These are phyloP conservation scores for Agaricus bisporus DNA, from an alignment of 768 basidiomycete genomes.

Conservation along the genomic window DNA sequence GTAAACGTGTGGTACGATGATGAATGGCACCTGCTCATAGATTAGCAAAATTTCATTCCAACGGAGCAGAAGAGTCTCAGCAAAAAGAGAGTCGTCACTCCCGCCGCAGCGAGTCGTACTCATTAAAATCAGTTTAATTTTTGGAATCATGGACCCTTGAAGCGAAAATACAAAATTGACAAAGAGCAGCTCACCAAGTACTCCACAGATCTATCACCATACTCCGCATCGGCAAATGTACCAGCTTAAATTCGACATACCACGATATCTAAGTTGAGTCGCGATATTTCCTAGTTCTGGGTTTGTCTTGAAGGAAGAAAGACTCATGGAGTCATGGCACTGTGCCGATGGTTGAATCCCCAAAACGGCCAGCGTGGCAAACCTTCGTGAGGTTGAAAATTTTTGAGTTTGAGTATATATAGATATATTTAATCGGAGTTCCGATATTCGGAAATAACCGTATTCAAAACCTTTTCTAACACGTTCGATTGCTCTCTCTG, in stretches of 20 bases:
- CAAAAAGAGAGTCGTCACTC: conserved; percentile 27
- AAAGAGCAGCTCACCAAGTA: conserved; percentile 20
- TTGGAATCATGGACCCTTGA: conserved; percentile 33
- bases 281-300: conserved; percentile 46
- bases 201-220: background rate
- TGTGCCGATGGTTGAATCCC: conserved; percentile 36
- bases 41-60: background rate
- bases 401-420: conserved; percentile 7
- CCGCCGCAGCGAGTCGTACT: conserved; percentile 33
- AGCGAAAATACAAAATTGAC: conserved; percentile 4
- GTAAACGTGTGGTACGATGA: background rate
- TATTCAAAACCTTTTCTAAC: background rate
- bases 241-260: conserved; percentile 42
- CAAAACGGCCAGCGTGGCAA: conserved; percentile 44
- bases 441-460: background rate
- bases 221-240: conserved; percentile 21
- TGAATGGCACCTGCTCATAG: background rate
- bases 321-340: conserved; percentile 38
- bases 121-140: conserved; percentile 47
- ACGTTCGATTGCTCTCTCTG: too few relatives aligned
- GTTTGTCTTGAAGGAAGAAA: conserved; percentile 33
- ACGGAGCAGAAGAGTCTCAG: conserved; percentile 25
- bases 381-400: conserved; percentile 26
- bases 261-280: conserved; percentile 29
- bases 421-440: conserved; percentile 16